Percentiles rank a stretch among this genome's conserved stretches.
Conservation (phyloP, 148 eudicot species). For the Persicaria maculosa region DNA sequence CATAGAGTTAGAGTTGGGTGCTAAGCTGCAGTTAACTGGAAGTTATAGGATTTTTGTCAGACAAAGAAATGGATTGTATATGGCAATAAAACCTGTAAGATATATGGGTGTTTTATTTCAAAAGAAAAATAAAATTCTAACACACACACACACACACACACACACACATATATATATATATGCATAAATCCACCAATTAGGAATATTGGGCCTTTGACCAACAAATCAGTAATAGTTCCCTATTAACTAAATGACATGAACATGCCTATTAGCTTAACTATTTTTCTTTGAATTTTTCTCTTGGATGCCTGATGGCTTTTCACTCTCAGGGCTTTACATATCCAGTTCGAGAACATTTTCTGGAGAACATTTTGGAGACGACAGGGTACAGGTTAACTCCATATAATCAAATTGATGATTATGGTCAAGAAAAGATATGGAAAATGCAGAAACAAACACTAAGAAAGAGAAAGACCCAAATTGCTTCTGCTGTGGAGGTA, state of each 20-base stretch:
- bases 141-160: not conserved
- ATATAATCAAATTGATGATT: slow-evolving; percentile 92
- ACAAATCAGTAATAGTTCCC: not conserved
- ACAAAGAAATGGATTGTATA: not conserved
- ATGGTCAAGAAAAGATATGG: slow-evolving; percentile 93
- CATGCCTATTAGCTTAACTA: not conserved
- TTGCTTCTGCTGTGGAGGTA: slow-evolving; percentile 97
- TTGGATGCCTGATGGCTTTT: not conserved
- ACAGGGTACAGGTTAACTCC: slow-evolving; percentile 71
- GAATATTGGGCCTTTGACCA: not conserved
- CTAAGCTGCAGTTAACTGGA: not conserved
- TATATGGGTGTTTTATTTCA: not conserved
- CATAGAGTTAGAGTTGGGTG: not conserved
- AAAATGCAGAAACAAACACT: slow-evolving; percentile 89
- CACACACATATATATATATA: not conserved
- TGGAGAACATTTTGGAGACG: slow-evolving; percentile 84
- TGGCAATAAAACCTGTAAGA: not conserved
- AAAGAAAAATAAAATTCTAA: not conserved
- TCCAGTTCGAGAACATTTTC: slow-evolving; percentile 82
- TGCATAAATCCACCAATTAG: not conserved
- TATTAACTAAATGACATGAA: not conserved
- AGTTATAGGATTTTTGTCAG: not conserved
- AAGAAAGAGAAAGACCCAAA: slow-evolving; percentile 82
- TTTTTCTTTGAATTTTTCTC: not conserved
- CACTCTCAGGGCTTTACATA: slow-evolving; percentile 82